These are phyloP conservation scores for Paraconiothyrium sp. DNA, from an alignment of 2,329 filamentous ascomycete species.

Conservation along the genomic window DNA sequence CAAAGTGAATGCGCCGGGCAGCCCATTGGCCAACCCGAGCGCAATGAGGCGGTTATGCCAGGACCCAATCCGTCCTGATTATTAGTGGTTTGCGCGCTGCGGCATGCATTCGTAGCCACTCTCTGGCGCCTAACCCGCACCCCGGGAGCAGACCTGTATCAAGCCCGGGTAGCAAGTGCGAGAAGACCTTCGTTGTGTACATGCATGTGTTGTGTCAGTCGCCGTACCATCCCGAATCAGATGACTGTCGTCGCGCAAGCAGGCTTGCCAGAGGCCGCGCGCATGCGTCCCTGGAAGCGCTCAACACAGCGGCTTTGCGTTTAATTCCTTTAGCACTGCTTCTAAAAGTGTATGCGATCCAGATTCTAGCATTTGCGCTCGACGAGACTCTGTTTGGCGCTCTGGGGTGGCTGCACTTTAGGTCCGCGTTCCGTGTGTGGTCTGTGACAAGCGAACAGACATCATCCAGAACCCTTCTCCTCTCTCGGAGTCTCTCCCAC, in stretches of 20 bases:
- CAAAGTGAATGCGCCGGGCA: slow-evolving; percentile 32
- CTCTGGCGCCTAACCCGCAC: slow-evolving; percentile 45
- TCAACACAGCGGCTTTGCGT: neutral
- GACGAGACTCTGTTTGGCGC: slow-evolving; percentile 12
- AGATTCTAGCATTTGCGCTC: slow-evolving; percentile 9
- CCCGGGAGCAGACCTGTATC: slow-evolving; percentile 41
- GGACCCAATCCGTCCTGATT: slow-evolving; percentile 29
- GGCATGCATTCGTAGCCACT: slow-evolving; percentile 37
- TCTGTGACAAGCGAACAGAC: slow-evolving; percentile 9
- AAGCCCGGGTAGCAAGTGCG: slow-evolving; percentile 37
- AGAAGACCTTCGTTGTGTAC: slow-evolving; percentile 29
- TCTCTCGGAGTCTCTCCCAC: neutral
- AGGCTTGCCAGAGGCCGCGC: slow-evolving; percentile 11
- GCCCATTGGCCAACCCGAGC: slow-evolving; percentile 38
- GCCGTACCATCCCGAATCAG: slow-evolving; percentile 20
- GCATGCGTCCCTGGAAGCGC: slow-evolving; percentile 5
- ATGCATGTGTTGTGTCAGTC: slow-evolving; percentile 28
- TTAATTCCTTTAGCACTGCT: neutral
- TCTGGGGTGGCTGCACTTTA: slow-evolving; percentile 7
- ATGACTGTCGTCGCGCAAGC: slow-evolving; percentile 10
- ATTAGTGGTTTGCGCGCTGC: slow-evolving; percentile 34
- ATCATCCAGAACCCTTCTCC: slow-evolving; percentile 10
- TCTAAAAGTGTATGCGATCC: slow-evolving; percentile 11
- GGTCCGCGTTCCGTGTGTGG: slow-evolving; percentile 10
- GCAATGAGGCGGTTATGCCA: slow-evolving; percentile 34